phyloP scores from a whole-genome alignment of 139 green algal species.

The Coelastrella sp. region DNA sequence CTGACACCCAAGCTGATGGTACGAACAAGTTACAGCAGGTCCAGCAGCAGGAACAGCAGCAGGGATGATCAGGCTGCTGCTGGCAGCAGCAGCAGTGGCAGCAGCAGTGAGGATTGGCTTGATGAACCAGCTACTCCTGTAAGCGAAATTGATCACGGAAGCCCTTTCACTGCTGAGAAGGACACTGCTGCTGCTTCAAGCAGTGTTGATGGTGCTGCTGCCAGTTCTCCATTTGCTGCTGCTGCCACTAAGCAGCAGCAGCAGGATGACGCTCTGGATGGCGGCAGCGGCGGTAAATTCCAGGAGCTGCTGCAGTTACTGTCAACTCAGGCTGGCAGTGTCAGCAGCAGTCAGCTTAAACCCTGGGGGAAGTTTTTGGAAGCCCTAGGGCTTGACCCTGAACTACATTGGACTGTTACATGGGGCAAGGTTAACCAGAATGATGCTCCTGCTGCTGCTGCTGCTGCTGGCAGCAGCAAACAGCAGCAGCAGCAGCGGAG shows the following conservation, averaged over 20 bases:
- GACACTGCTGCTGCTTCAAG: background rate
- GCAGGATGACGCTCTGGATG: background rate
- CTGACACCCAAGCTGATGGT: background rate
- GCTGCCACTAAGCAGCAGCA: slow-evolving; percentile 19
- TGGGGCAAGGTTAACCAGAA: slow-evolving; percentile 17
- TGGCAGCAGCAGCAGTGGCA: background rate
- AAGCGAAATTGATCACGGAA: slow-evolving; percentile 17
- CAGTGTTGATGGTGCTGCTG: background rate
- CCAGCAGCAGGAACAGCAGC: background rate
- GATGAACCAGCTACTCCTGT: background rate
- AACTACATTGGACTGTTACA: slow-evolving; percentile 36
- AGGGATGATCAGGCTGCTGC: background rate
- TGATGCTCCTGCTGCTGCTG: background rate
- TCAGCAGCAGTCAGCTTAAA: slow-evolving; percentile 42
- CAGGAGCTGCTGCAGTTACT: slow-evolving; percentile 38
- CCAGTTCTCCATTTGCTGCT: slow-evolving; percentile 20
- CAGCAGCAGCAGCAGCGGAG: slow-evolving; percentile 21
- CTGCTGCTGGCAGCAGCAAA: background rate
- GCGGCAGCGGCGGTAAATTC: slow-evolving; percentile 16
- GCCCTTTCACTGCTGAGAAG: background rate
- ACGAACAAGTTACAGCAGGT: background rate
- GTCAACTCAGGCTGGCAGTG: background rate
- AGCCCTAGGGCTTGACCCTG: slow-evolving; percentile 22
- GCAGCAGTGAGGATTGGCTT: background rate
- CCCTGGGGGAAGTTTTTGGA: slow-evolving; percentile 41